Evolutionary conservation across 2,329 filamentous ascomycete genomes (phyloP), one percentile per base, ranked within the genome.

Genomic region (Fusarium heterosporum): DNA sequence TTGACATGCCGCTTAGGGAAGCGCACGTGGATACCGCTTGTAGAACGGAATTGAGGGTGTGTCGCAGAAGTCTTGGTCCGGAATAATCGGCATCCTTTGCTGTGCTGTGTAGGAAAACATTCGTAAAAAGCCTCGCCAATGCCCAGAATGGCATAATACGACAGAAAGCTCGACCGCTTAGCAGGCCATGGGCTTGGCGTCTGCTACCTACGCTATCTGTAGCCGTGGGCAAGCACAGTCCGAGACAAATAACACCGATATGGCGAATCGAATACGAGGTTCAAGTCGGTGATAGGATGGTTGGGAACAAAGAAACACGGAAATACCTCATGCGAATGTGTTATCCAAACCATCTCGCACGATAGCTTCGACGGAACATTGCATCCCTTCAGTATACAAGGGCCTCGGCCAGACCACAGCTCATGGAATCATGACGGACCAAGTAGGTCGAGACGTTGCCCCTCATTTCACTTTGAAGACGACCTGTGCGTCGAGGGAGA

Each of bases 1-100:
- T 65, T 58, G 66, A 55, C 52, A 55, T 55, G 55, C 53, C 69
- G 46, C 48, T 58, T 40, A 36, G 55, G 42, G 46, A 47, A 68
- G 59, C 29, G 71, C 71, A 73, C 69, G 68, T 73, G 71, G 61
- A 68, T 64, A 51, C 54, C 49, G 55, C 48, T 57, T 53, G 52
- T 69, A 61, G 64, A 67, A 72, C 67, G 63, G 72, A 69, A 72
- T 72, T 73, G 71, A 70, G 70, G 70, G 66, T 64, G 64, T 73
- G 67, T 42, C 60, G 46, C 58, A 61, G 55, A 73, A 70, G 69
- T 68, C 72, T 74, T 74, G 70, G 72, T 71, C 73, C 72, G 72
- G 72, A 62, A 70, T 68, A 55, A 57, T 65, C 72, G 72, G 72
- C 72, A 73, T 66, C 52, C 42, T 70, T 46, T 55, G 30, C 54